phyloP scores from a whole-genome alignment of 306 rosid genomes.

The Purshia tridentata region DNA sequence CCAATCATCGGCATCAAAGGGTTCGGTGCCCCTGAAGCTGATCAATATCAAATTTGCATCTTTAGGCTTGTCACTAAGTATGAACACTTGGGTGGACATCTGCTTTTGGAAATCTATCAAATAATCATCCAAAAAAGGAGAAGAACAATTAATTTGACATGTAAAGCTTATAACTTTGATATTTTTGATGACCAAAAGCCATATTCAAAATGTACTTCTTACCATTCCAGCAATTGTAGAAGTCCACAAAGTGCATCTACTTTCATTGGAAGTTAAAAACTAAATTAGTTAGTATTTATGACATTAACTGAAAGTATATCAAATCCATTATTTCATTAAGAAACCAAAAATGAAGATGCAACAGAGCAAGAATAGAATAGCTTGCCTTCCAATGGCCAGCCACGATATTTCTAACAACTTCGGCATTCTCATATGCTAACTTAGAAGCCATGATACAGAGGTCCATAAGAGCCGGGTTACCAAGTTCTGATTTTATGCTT shows the following conservation, averaged over 20 bases:
- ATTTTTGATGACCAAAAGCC: background rate
- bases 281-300: background rate
- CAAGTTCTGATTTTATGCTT: constrained; percentile 27
- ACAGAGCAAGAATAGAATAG: background rate
- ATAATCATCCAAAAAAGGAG: background rate
- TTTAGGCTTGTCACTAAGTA: constrained; percentile 59
- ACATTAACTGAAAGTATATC: background rate
- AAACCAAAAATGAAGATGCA: background rate
- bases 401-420: constrained; percentile 41
- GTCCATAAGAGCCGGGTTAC: constrained; percentile 53
- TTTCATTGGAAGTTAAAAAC: constrained; percentile 6
- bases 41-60: constrained; percentile 67
- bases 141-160: background rate
- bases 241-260: constrained; percentile 80
- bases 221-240: constrained; percentile 75
- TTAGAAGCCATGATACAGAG: constrained; percentile 78
- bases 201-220: constrained; percentile 16
- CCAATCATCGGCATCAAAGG: constrained; percentile 75
- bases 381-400: constrained; percentile 68
- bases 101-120: constrained; percentile 54
- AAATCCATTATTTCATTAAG: background rate
- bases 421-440: constrained; percentile 70
- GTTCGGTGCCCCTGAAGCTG: constrained; percentile 81
- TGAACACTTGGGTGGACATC: constrained; percentile 59
- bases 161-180: background rate